Evolutionary conservation across 1,284 basidiomycete genomes (phyloP).

Genomic region (Vanrija humicola): DNA sequence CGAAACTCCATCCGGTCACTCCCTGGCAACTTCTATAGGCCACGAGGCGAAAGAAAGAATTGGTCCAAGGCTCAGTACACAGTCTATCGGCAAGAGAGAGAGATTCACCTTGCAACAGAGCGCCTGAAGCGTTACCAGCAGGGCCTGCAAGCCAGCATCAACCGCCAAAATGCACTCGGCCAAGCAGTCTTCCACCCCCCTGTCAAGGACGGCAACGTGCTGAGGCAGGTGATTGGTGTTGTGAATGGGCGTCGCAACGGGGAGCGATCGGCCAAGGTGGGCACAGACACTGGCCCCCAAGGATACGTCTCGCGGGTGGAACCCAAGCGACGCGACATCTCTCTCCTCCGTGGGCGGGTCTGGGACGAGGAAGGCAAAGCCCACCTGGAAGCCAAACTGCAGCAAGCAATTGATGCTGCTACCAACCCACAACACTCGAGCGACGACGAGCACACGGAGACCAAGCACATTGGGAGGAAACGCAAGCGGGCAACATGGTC

Average conservation of each 20-base stretch:
- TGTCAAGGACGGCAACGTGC: neutral
- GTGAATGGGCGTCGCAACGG: neutral
- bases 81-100: constrained; percentile 21
- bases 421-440: neutral
- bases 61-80: constrained; percentile 26
- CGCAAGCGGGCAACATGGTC: neutral
- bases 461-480: neutral
- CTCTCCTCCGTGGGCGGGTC: neutral
- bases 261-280: neutral
- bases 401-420: neutral
- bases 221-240: constrained; percentile 4
- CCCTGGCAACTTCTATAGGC: constrained; percentile 13
- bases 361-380: neutral
- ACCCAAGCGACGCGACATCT: neutral
- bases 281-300: neutral
- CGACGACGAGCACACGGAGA: neutral
- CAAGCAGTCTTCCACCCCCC: neutral
- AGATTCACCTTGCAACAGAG: neutral
- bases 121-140: neutral
- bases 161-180: neutral
- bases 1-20: neutral
- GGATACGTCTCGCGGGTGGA: neutral
- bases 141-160: neutral
- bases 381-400: neutral
- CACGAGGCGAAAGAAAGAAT: constrained; percentile 11